A percentile compares a stretch with the other conserved stretches of the same genome.
These are phyloP conservation scores for Candida vaughaniae DNA, from an alignment of 805 yeast species.

Conservation along the genomic window DNA sequence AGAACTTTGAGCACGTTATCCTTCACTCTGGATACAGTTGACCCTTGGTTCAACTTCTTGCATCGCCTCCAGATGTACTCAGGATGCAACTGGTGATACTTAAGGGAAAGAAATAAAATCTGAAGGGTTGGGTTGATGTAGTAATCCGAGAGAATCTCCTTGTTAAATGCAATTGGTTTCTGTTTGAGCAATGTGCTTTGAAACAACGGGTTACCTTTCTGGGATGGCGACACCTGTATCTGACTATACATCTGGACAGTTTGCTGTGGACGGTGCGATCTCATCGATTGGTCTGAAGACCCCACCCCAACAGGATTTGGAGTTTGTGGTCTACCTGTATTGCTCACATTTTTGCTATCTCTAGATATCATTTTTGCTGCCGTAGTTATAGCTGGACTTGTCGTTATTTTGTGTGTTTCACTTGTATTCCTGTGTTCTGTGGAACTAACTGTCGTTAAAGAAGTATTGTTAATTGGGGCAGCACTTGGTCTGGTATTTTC, in stretches of 20 bases:
- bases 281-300: neutral
- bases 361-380: too few species aligned
- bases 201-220: slow-evolving; percentile 71
- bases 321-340: neutral
- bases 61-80: slow-evolving; percentile 64
- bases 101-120: slow-evolving; percentile 62
- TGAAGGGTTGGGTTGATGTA: slow-evolving; percentile 55
- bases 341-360: neutral
- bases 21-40: slow-evolving; percentile 22
- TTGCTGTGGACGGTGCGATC: too few species aligned
- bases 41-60: slow-evolving; percentile 42
- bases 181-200: slow-evolving; percentile 48
- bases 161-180: slow-evolving; percentile 54
- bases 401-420: neutral
- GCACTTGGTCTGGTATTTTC: neutral
- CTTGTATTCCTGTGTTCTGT: neutral
- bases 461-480: neutral
- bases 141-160: slow-evolving; percentile 58
- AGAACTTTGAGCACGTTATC: slow-evolving; percentile 52
- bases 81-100: slow-evolving; percentile 74
- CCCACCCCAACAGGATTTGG: neutral
- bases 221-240: slow-evolving; percentile 61
- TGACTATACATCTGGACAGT: slow-evolving; percentile 15
- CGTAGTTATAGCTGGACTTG: neutral
- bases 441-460: neutral